Evolutionary conservation across 2,329 filamentous ascomycete genomes (phyloP), one percentile per base, ranked within the genome.

Genomic region (Sarocladium strictum): DNA sequence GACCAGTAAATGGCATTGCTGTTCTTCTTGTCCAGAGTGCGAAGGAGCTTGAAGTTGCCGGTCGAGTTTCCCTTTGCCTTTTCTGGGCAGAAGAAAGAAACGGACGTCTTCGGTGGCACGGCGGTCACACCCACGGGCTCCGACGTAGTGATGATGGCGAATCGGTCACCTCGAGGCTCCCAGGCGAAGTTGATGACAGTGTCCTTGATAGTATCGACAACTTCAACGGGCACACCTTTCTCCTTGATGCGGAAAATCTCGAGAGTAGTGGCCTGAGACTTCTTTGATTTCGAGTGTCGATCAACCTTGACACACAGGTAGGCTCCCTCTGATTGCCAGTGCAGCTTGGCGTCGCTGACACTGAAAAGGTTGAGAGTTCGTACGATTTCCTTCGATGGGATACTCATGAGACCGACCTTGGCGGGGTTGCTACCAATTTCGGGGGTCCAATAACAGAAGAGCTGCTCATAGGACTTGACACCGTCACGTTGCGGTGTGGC

Each of bases 1-100:
- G 91, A 96, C 94, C 94, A 99, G 84, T 97, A 97, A 67, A 99
- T 99, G 61, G 90, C 92, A 68, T 99, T 99, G 82, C 89, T 96
- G 76, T 95, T 97, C 85, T 97, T 97, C 85, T 97, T 97, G 65
- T 99, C 94, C 55, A 96, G 79, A 9, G 92, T 97, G 59, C 91
- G 86, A 62, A 97, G 86, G 69, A 95, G 90, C 78, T 93, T 95
- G 82, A 97, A 99, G 79, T 96, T 97, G 60, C 94, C 94, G 32
- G 89, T 79, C 23, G 81, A 79, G 53, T 82, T 69, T 26, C 81
- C 90, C 82, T 97, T 99, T 65, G 83, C 76, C 79, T 96, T 97
- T 72, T 99, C 94, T 0, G 94, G 92, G 63, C 90, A 93, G 79
- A 96, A 99, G 82, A 99, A 99, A 32, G 90, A 83, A 19, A 97